Conservation (phyloP, 1,284 basidiomycete genomes). For the Entoloma clypeatum region DNA sequence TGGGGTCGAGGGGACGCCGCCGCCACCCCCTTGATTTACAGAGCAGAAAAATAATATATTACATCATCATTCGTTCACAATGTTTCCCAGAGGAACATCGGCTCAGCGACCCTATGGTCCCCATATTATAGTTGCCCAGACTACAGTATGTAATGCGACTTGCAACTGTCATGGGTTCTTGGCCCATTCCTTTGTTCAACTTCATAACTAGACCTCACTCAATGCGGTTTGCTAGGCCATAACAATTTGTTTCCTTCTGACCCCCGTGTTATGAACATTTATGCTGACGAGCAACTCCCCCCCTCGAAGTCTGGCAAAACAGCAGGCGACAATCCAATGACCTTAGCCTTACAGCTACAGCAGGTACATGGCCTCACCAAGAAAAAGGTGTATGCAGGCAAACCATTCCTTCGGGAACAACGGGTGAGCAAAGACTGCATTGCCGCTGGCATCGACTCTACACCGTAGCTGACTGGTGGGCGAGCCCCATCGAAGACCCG, state of each 20-base stretch:
- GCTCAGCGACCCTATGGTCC: no score
- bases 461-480: constrained; percentile 25
- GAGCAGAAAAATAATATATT: no score
- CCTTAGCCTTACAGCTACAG: constrained; percentile 52
- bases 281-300: constrained; percentile 1
- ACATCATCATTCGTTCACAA: no score
- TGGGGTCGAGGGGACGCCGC: no score
- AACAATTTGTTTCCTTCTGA: constrained; percentile 32
- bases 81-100: no score
- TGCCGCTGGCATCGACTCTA: constrained; percentile 11
- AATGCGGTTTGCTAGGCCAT: constrained; percentile 22
- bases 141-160: constrained; percentile 25
- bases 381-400: constrained; percentile 54
- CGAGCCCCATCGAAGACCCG: constrained; percentile 29
- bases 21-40: no score
- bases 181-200: constrained; percentile 14
- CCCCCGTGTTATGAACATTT: constrained; percentile 1
- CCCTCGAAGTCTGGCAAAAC: constrained; percentile 1
- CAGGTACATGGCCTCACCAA: constrained; percentile 58
- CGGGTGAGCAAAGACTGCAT: constrained; percentile 28
- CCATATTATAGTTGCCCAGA: constrained; percentile 16
- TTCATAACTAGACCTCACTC: constrained; percentile 15
- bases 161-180: constrained; percentile 10
- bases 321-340: constrained; percentile 29
- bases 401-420: constrained; percentile 52